These are phyloP conservation scores for Pneumocystis sp. DNA, from an alignment of 1,139 yeast genomes.

Conservation along the genomic window DNA sequence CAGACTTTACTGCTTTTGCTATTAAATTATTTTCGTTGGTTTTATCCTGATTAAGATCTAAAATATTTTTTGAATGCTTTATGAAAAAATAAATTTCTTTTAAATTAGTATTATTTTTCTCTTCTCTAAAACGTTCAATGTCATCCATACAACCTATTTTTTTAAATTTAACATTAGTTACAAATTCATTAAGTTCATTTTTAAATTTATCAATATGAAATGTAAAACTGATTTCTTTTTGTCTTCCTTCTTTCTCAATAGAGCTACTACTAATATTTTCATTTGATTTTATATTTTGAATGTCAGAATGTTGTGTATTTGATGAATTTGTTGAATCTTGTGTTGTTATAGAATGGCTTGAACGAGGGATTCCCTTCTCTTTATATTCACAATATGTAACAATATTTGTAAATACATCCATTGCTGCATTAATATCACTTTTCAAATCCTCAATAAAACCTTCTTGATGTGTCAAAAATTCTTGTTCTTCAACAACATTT, in stretches of 20 bases:
- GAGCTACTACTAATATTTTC: conserved; percentile 80
- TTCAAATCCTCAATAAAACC: conserved; percentile 65
- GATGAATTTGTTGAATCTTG: conserved; percentile 35
- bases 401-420: conserved; percentile 12
- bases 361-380: conserved; percentile 16
- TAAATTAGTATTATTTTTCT: conserved; percentile 38
- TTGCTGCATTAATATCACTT: conserved; percentile 45
- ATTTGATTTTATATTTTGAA: conserved; percentile 62
- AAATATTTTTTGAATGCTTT: neutral
- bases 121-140: conserved; percentile 51
- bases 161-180: conserved; percentile 57
- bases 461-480: conserved; percentile 76
- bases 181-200: conserved; percentile 78
- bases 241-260: conserved; percentile 67
- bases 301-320: conserved; percentile 70
- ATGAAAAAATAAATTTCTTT: conserved; percentile 14
- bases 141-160: conserved; percentile 83
- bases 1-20: neutral
- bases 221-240: conserved; percentile 58
- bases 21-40: neutral
- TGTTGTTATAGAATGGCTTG: conserved; percentile 19
- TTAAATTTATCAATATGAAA: conserved; percentile 49
- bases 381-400: conserved; percentile 13
- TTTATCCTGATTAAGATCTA: neutral
- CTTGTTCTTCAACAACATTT: conserved; percentile 85